phyloP scores from a whole-genome alignment of 164 flowering plant genomes.

The Magnolia officinalis region DNA sequence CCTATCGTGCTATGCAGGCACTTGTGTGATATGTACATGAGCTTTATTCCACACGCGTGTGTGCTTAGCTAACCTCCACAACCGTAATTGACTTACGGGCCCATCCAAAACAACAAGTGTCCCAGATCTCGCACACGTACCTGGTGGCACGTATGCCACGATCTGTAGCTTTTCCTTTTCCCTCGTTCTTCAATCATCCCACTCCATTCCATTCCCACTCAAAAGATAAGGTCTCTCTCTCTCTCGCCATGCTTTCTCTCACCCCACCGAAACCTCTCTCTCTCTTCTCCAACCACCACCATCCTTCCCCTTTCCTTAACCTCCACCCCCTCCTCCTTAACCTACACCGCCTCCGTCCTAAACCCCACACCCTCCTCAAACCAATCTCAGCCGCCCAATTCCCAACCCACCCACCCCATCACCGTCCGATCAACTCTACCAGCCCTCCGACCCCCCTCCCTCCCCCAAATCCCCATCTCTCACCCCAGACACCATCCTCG shows the following conservation, averaged over 20 bases:
- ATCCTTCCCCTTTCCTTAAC: constrained; percentile 9
- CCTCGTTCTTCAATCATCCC: not conserved
- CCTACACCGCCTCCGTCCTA: constrained; percentile 12
- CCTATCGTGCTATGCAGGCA: too few species aligned
- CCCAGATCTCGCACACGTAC: too few species aligned
- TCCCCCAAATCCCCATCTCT: constrained; percentile 48
- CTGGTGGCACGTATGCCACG: too few species aligned
- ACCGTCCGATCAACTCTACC: constrained; percentile 43
- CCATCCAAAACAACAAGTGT: too few species aligned
- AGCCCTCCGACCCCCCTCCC: constrained; percentile 75
- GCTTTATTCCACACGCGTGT: too few species aligned
- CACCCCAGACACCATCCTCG: constrained; percentile 43
- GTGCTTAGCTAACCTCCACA: too few species aligned
- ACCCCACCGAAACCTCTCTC: constrained; percentile 20
- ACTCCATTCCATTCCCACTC: not conserved
- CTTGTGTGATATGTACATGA: too few species aligned
- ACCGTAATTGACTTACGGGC: too few species aligned
- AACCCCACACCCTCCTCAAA: constrained; percentile 12
- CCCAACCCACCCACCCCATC: constrained; percentile 17
- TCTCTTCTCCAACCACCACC: constrained; percentile 13
- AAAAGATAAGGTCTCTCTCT: not conserved
- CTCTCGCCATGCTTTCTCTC: constrained; percentile 27
- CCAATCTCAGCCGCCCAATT: constrained; percentile 32
- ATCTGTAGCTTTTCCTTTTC: too few species aligned
- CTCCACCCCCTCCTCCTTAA: constrained; percentile 9